Percentiles rank a stretch among this genome's conserved stretches.
Evolutionary conservation across 73 alveolate species (phyloP).

Genomic region (Symbiodinium natans): DNA sequence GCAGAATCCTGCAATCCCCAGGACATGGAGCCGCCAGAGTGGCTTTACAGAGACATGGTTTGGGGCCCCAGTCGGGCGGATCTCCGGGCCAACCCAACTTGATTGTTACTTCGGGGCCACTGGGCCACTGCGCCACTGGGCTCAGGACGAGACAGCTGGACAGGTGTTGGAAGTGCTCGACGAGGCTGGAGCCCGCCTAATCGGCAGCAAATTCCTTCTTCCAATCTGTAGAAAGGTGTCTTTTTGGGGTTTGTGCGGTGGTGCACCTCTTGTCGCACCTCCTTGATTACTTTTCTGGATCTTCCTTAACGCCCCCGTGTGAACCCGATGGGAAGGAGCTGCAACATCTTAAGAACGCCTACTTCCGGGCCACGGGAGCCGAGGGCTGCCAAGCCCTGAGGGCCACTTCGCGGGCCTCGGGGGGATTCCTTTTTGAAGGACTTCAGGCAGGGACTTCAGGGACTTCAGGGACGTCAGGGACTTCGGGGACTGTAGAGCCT

Average conservation of each 20-base stretch:
- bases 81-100: not conserved
- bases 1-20: too few relatives aligned
- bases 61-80: not conserved
- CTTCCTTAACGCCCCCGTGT: too few relatives aligned
- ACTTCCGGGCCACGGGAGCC: constrained; percentile 53
- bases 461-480: too few relatives aligned
- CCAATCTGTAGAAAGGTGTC: too few relatives aligned
- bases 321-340: too few relatives aligned
- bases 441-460: too few relatives aligned
- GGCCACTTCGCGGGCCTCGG: not conserved
- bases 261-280: not conserved
- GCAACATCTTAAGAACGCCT: constrained; percentile 66
- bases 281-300: not conserved
- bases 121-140: not conserved
- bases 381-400: constrained; percentile 20
- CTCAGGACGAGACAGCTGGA: constrained; percentile 79
- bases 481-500: too few relatives aligned
- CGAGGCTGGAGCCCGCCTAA: constrained; percentile 37
- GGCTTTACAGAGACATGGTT: constrained; percentile 84
- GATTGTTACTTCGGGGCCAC: not conserved
- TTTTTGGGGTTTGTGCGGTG: not conserved
- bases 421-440: too few relatives aligned
- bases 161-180: constrained; percentile 76
- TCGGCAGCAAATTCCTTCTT: too few relatives aligned
- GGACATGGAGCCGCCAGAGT: constrained; percentile 87